Conservation (phyloP, 208 protist species). For the Leishmania braziliensis region DNA sequence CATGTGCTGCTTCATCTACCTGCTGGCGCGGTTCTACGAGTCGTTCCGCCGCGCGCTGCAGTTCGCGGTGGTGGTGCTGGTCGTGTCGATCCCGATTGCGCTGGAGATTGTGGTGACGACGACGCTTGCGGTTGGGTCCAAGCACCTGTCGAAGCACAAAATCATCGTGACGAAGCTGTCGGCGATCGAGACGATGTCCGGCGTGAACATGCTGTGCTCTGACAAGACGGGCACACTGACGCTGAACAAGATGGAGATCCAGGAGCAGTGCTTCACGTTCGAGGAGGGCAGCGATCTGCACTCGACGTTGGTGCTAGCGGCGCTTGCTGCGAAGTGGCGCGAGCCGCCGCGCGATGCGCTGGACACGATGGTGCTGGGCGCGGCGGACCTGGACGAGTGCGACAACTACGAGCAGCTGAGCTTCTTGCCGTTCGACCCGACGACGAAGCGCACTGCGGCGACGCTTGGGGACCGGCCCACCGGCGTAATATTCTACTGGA, state of each 20-base stretch:
- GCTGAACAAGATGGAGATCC: slow-evolving; percentile 92
- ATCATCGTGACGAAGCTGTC: slow-evolving; percentile 94
- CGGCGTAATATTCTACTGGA: no score
- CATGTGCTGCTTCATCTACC: slow-evolving; percentile 80
- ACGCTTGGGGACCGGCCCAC: no score
- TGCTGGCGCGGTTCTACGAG: slow-evolving; percentile 71
- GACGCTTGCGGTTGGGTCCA: slow-evolving; percentile 92
- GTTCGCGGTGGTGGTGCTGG: slow-evolving; percentile 89
- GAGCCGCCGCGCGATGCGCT: slow-evolving; percentile 90
- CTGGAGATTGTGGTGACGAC: slow-evolving; percentile 87
- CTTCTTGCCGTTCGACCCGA: slow-evolving; percentile 41
- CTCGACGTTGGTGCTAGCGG: slow-evolving; percentile 66
- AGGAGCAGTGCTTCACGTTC: slow-evolving; percentile 76
- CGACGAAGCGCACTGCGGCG: slow-evolving; percentile 5
- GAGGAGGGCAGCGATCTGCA: slow-evolving; percentile 66
- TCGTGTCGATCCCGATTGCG: slow-evolving; percentile 93
- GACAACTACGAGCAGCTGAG: slow-evolving; percentile 81
- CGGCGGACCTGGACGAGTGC: slow-evolving; percentile 75
- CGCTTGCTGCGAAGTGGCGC: slow-evolving; percentile 91
- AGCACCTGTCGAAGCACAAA: slow-evolving; percentile 91
- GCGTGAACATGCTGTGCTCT: slow-evolving; percentile 93
- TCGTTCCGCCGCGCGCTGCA: slow-evolving; percentile 66
- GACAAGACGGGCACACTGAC: slow-evolving; percentile 96
- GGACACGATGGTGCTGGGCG: slow-evolving; percentile 87
- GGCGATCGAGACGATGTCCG: slow-evolving; percentile 91